A percentile compares a stretch with the other conserved stretches of the same genome.
These are phyloP conservation scores for Neurospora sp. DNA, from an alignment of 2,329 filamentous ascomycete species.

Conservation along the genomic window DNA sequence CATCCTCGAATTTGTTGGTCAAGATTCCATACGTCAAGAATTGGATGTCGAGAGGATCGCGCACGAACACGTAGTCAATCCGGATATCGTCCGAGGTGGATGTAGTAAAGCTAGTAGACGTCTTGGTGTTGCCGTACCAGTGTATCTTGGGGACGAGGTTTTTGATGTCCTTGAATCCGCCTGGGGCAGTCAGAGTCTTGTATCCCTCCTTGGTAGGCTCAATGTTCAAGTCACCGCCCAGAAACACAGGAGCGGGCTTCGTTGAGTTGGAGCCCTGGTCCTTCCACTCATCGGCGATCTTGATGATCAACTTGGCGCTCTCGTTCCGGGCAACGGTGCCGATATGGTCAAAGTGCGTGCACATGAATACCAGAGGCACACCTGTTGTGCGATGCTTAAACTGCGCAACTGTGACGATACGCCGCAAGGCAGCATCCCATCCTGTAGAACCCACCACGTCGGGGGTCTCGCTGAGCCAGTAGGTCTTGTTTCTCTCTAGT, in stretches of 20 bases:
- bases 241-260: neutral
- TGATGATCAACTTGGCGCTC: conserved; percentile 35
- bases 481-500: conserved; percentile 39
- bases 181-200: neutral
- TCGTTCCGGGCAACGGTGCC: conserved; percentile 31
- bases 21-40: conserved; percentile 48
- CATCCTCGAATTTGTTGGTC: conserved; percentile 52
- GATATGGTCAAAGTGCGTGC: conserved; percentile 44
- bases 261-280: conserved; percentile 19
- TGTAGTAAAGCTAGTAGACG: neutral
- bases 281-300: conserved; percentile 4
- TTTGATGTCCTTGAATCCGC: neutral
- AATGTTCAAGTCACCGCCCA: conserved; percentile 8
- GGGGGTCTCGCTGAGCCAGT: conserved; percentile 56
- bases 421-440: conserved; percentile 38
- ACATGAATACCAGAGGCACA: conserved; percentile 32
- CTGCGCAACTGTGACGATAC: conserved; percentile 38
- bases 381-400: conserved; percentile 32
- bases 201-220: neutral
- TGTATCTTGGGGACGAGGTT: neutral
- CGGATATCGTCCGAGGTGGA: conserved; percentile 19
- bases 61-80: conserved; percentile 59
- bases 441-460: conserved; percentile 41
- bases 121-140: neutral
- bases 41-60: conserved; percentile 29